Evolutionary conservation across 495 filamentous ascomycete species (phyloP).

Genomic region (Penicillium angulare): DNA sequence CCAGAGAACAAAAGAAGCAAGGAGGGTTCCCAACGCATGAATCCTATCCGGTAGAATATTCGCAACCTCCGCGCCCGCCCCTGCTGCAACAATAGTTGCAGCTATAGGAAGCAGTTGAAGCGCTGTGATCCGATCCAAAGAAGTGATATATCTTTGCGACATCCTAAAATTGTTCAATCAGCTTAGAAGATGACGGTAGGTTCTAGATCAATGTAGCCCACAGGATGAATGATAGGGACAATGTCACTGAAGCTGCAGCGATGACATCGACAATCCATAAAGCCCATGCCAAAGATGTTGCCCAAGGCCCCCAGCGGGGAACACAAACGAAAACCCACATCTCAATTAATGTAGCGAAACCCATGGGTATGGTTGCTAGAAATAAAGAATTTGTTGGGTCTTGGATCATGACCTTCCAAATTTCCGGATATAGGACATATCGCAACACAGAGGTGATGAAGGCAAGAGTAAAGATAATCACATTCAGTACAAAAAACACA

Average conservation of each 20-base stretch:
- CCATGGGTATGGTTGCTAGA: slow-evolving; percentile 48
- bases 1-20: slow-evolving; percentile 46
- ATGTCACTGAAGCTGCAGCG: slow-evolving; percentile 35
- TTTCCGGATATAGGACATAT: slow-evolving; percentile 46
- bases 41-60: slow-evolving; percentile 20
- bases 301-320: slow-evolving; percentile 39
- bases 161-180: slow-evolving; percentile 15
- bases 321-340: slow-evolving; percentile 46
- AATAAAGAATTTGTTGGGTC: slow-evolving; percentile 48
- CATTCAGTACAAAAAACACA: slow-evolving; percentile 45
- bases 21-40: slow-evolving; percentile 38
- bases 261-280: slow-evolving; percentile 48
- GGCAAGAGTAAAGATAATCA: slow-evolving; percentile 38
- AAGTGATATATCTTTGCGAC: slow-evolving; percentile 37
- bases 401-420: slow-evolving; percentile 45
- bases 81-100: slow-evolving; percentile 45
- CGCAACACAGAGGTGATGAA: slow-evolving; percentile 39
- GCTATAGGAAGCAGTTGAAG: slow-evolving; percentile 48
- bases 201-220: slow-evolving; percentile 10
- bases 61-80: slow-evolving; percentile 40
- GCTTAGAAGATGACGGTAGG: not conserved
- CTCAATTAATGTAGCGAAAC: slow-evolving; percentile 51
- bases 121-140: slow-evolving; percentile 43
- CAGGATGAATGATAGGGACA: slow-evolving; percentile 44
- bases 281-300: slow-evolving; percentile 36